Evolutionary conservation across 306 rosid genomes (phyloP).

Genomic region (Delonix regia): DNA sequence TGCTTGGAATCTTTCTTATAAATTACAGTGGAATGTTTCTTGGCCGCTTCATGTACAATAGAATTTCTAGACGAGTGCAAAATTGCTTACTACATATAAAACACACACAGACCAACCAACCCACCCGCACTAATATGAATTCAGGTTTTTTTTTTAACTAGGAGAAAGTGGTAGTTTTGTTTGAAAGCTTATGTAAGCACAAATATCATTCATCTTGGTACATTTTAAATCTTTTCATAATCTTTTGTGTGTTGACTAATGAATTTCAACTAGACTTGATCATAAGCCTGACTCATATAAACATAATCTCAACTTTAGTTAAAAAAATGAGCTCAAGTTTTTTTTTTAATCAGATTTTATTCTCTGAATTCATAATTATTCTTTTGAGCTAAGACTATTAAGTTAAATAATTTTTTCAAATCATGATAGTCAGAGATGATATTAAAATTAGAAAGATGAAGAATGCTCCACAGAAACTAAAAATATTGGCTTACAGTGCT

Average conservation of each 20-base stretch:
- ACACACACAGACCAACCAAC: neutral
- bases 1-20: neutral
- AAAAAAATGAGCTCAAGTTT: too few species aligned
- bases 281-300: too few species aligned
- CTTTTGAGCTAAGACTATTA: too few species aligned
- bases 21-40: neutral
- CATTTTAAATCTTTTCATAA: neutral
- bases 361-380: too few species aligned
- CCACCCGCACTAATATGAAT: neutral
- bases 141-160: too few species aligned
- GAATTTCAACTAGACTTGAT: too few species aligned
- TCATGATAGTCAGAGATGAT: constrained; percentile 28
- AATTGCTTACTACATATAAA: neutral
- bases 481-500: constrained; percentile 18
- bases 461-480: neutral
- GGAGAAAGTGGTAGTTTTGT: neutral
- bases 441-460: neutral
- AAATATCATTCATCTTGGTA: neutral
- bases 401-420: too few species aligned
- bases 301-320: too few species aligned
- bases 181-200: neutral
- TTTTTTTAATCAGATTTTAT: too few species aligned
- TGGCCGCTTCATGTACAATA: too few species aligned
- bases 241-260: neutral
- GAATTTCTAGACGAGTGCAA: neutral